These are phyloP conservation scores for Fusarium transvaalense DNA, from an alignment of 2,329 filamentous ascomycete genomes.

Conservation along the genomic window DNA sequence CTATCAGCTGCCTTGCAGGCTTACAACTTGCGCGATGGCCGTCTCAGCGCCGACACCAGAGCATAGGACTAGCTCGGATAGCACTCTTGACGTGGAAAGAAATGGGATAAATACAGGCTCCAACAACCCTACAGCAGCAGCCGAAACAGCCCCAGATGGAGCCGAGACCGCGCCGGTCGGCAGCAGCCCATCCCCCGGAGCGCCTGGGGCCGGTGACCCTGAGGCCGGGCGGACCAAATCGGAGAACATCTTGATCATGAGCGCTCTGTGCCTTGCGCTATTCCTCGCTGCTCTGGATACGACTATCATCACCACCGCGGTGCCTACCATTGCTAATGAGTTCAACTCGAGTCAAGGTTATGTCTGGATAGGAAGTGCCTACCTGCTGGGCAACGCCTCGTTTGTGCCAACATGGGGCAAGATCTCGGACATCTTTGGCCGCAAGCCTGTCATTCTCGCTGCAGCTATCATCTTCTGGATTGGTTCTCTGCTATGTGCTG, in stretches of 20 bases:
- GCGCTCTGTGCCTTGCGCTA: constrained; percentile 59
- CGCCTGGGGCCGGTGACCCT: constrained; percentile 43
- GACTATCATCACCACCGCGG: constrained; percentile 75
- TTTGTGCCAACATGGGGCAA: constrained; percentile 78
- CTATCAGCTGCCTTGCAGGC: background rate
- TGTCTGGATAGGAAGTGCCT: constrained; percentile 82
- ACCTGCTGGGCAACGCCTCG: constrained; percentile 76
- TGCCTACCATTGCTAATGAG: constrained; percentile 73
- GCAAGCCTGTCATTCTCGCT: constrained; percentile 65
- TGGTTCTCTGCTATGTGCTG: constrained; percentile 66
- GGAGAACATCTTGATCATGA: constrained; percentile 57
- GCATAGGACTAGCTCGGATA: constrained; percentile 48
- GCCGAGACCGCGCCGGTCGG: constrained; percentile 22
- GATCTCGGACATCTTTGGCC: constrained; percentile 69
- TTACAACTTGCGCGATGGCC: constrained; percentile 29
- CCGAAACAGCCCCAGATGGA: constrained; percentile 25
- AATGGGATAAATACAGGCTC: constrained; percentile 27
- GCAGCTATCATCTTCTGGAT: constrained; percentile 67
- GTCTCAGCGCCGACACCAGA: constrained; percentile 27
- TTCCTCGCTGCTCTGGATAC: constrained; percentile 68
- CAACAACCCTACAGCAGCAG: constrained; percentile 6
- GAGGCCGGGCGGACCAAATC: constrained; percentile 55
- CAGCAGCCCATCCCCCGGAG: constrained; percentile 17
- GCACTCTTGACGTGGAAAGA: constrained; percentile 48
- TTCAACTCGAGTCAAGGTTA: constrained; percentile 77